phyloP scores from a whole-genome alignment of 1,139 yeast genomes.

The Candida tetrigidarum region DNA sequence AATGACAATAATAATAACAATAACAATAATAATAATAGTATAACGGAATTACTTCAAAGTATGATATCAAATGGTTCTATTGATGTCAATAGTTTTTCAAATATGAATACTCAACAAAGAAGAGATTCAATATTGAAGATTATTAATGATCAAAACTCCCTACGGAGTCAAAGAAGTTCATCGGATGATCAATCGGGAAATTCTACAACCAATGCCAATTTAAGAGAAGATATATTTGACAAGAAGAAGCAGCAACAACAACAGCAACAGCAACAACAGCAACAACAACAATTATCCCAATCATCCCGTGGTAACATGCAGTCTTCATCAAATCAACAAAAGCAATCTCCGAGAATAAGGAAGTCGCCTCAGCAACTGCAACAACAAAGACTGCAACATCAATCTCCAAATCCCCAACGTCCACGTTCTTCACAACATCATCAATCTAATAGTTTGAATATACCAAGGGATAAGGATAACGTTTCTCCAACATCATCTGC shows the following conservation, averaged over 20 bases:
- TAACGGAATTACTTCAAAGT: slow-evolving; percentile 43
- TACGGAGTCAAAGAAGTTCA: slow-evolving; percentile 20
- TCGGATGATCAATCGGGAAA: slow-evolving; percentile 12
- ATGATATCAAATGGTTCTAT: slow-evolving; percentile 41
- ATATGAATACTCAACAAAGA: slow-evolving; percentile 48
- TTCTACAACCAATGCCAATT: slow-evolving; percentile 21
- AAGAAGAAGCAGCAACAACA: slow-evolving; percentile 17
- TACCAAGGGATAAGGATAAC: slow-evolving; percentile 14
- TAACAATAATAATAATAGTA: slow-evolving; percentile 35
- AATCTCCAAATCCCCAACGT: slow-evolving; percentile 3
- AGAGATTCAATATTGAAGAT: slow-evolving; percentile 46
- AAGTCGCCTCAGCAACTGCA: slow-evolving; percentile 11
- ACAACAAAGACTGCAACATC: slow-evolving; percentile 5
- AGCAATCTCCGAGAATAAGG: slow-evolving; percentile 5
- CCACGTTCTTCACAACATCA: slow-evolving; percentile 5
- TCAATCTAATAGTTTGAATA: slow-evolving; percentile 2
- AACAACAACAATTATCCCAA: slow-evolving; percentile 9
- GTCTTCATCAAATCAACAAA: slow-evolving; percentile 2
- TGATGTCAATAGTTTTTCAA: slow-evolving; percentile 31
- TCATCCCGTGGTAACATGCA: slow-evolving; percentile 4
- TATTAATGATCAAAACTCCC: slow-evolving; percentile 35
- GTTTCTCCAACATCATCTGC: slow-evolving; percentile 44
- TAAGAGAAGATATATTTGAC: slow-evolving; percentile 50
- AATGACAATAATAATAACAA: slow-evolving; percentile 15
- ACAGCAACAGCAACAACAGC: slow-evolving; percentile 14